Evolutionary conservation across 2,329 filamentous ascomycete species (phyloP), one percentile per base, ranked within the genome.

Genomic region (Massarina eburnea): DNA sequence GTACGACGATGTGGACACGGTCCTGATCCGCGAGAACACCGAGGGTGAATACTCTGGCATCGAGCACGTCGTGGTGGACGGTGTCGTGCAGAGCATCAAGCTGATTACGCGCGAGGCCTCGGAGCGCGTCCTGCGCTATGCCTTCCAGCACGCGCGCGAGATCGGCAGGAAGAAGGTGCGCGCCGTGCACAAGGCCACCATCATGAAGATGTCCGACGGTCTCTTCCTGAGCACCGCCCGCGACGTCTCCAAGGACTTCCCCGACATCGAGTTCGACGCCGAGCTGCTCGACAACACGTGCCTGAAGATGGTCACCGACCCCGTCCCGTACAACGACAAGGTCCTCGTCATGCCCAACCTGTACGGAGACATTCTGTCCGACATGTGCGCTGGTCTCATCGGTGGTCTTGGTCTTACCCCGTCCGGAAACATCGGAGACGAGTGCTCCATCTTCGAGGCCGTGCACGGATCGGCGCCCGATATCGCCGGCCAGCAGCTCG

Each of bases 171-270:
- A 85, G 72, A 96, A 96, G 88, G 92, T 97, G 67, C 90, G 91
- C 69, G 92, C 91, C 49, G 91, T 97, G 55, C 94, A 99, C 88
- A 99, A 99, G 84, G 94, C 94, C 73, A 97, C 94, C 71, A 99
- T 99, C 80, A 99, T 99, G 94, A 99, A 99, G 85, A 95, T 96
- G 89, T 92, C 88, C 71, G 94, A 99, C 74, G 94, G 94, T 78
- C 89, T 99, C 52, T 99, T 99, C 85, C 83, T 99, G 62, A 88
- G 82, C 74, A 90, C 88, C 53, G 94, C 87, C 62, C 80, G 85
- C 61, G 83, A 94, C 52, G 84, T 99, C 59, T 81, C 90, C 73
- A 95, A 95, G 84, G 91, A 97, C 71, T 99, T 89, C 83, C 94
- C 94, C 55, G 80, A 85, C 63, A 89, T 99, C 67, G 89, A 96